Evolutionary conservation across 441 rosid genomes (phyloP).

Genomic region (Erodium trifolium): DNA sequence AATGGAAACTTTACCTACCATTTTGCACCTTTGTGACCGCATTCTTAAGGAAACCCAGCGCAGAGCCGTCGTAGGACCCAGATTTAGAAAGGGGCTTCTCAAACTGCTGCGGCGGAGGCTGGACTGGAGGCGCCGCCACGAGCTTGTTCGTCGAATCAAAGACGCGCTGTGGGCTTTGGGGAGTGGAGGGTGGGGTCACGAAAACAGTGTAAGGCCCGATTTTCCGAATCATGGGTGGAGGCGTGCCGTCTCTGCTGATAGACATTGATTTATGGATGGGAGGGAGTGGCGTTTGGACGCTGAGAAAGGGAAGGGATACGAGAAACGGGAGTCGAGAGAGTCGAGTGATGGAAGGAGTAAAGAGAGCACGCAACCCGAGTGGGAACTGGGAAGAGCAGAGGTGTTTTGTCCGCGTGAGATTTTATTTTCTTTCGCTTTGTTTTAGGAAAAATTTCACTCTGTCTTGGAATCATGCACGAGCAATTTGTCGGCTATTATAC

Average conservation of each 20-base stretch:
- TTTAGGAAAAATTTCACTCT: no score
- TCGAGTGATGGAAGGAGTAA: background rate
- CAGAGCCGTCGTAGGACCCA: background rate
- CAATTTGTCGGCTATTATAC: no score
- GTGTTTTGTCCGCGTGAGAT: no score
- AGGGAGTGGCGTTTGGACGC: background rate
- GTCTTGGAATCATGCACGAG: no score
- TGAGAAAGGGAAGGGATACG: background rate
- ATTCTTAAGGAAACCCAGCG: background rate
- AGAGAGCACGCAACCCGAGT: no score
- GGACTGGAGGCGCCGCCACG: conserved; percentile 5
- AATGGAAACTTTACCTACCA: background rate
- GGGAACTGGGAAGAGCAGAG: no score
- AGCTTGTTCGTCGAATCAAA: background rate
- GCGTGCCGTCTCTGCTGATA: background rate
- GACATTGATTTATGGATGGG: background rate
- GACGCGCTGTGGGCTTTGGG: background rate
- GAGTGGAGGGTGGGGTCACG: conserved; percentile 4
- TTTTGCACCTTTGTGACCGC: background rate
- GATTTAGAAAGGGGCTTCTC: background rate
- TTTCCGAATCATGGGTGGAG: conserved; percentile 3
- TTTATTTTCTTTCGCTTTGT: no score
- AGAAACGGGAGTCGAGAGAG: no score
- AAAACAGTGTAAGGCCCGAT: conserved; percentile 6
- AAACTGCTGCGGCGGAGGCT: background rate